Percentiles rank a stretch among this genome's conserved stretches.
Conservation (phyloP, 345 rosid genomes). For the Brassica carinata region DNA sequence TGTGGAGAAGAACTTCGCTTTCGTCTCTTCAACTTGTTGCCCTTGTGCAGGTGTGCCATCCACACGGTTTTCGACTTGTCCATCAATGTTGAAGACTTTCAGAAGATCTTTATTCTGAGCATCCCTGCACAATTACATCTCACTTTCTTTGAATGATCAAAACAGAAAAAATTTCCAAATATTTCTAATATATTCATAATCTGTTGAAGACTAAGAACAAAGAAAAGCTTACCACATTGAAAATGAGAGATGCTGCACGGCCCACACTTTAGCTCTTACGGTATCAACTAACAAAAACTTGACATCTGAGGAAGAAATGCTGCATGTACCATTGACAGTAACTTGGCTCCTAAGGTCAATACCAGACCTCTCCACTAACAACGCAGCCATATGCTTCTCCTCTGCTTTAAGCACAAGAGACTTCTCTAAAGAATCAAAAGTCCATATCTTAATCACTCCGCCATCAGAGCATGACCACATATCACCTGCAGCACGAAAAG, state of each 20-base stretch:
- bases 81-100: slow-evolving; percentile 80
- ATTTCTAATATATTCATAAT: slow-evolving; percentile 5
- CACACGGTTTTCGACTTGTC: slow-evolving; percentile 76
- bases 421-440: slow-evolving; percentile 82
- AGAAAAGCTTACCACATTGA: slow-evolving; percentile 59
- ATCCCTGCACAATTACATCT: slow-evolving; percentile 55
- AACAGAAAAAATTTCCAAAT: slow-evolving; percentile 22
- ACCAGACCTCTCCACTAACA: slow-evolving; percentile 83
- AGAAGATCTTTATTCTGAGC: slow-evolving; percentile 79
- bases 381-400: slow-evolving; percentile 89
- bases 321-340: slow-evolving; percentile 73
- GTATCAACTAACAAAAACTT: slow-evolving; percentile 71
- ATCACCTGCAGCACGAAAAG: slow-evolving; percentile 59
- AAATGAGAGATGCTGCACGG: slow-evolving; percentile 64
- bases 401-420: slow-evolving; percentile 70
- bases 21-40: slow-evolving; percentile 69
- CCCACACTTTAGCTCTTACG: slow-evolving; percentile 75
- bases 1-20: slow-evolving; percentile 64
- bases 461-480: slow-evolving; percentile 83
- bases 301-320: slow-evolving; percentile 76
- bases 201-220: not conserved
- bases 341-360: slow-evolving; percentile 90
- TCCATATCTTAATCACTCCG: slow-evolving; percentile 75
- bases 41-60: slow-evolving; percentile 53
- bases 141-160: slow-evolving; percentile 22